Evolutionary conservation across 805 yeast genomes (phyloP).

Genomic region (Lachancea sp.): DNA sequence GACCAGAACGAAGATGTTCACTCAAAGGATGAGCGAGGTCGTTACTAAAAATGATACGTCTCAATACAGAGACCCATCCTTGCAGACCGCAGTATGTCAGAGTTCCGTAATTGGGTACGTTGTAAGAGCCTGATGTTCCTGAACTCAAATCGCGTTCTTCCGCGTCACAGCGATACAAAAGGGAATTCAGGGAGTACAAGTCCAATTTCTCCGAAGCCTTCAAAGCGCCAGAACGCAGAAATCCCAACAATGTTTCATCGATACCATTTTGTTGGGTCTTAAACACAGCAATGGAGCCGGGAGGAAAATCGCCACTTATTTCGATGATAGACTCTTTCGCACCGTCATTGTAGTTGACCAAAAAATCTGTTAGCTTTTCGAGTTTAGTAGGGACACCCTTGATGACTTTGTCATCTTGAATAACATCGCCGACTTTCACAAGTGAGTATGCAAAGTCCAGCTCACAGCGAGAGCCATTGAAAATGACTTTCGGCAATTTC

Average conservation of each 20-base stretch:
- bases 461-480: conserved; percentile 55
- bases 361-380: conserved; percentile 45
- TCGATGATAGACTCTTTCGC: conserved; percentile 45
- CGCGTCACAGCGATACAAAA: conserved; percentile 71
- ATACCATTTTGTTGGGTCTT: conserved; percentile 64
- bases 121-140: conserved; percentile 68
- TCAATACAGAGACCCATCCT: conserved; percentile 78
- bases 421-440: conserved; percentile 44
- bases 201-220: conserved; percentile 59
- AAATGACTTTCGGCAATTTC: conserved; percentile 46
- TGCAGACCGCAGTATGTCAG: conserved; percentile 85
- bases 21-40: conserved; percentile 81
- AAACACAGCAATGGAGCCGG: conserved; percentile 85
- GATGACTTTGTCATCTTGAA: conserved; percentile 36
- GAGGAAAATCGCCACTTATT: conserved; percentile 64
- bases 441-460: conserved; percentile 55
- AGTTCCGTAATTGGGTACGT: conserved; percentile 65
- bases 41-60: conserved; percentile 55
- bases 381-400: conserved; percentile 64
- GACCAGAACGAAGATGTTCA: conserved; percentile 71
- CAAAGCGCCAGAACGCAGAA: conserved; percentile 66
- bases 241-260: conserved; percentile 57
- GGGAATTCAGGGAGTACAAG: conserved; percentile 64
- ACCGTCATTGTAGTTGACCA: conserved; percentile 38
- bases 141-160: conserved; percentile 80